phyloP scores from a whole-genome alignment of 2,329 filamentous ascomycete genomes.

The Talaromyces sp. region DNA sequence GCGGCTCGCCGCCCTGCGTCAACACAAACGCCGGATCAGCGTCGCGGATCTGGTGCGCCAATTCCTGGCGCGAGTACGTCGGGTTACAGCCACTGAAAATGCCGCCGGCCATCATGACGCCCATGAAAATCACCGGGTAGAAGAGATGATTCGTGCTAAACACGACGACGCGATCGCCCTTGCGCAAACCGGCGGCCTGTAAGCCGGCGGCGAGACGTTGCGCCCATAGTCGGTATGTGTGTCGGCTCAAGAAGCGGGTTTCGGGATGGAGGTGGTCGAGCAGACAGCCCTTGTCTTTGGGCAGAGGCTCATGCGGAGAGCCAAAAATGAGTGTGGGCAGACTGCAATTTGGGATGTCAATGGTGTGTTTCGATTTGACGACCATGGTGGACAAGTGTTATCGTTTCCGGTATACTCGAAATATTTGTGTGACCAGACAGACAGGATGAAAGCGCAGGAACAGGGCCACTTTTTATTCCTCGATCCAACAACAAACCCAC shows the following conservation, averaged over 20 bases:
- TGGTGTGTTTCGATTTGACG: slow-evolving; percentile 45
- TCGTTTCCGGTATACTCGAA: not conserved
- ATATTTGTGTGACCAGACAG: not conserved
- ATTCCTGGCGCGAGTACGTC: slow-evolving; percentile 61
- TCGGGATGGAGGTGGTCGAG: slow-evolving; percentile 63
- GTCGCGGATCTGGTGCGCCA: slow-evolving; percentile 70
- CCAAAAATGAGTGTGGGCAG: slow-evolving; percentile 41
- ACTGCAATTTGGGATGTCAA: slow-evolving; percentile 39
- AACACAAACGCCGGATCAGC: slow-evolving; percentile 63
- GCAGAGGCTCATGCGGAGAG: slow-evolving; percentile 43
- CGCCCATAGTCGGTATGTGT: slow-evolving; percentile 62
- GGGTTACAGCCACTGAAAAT: slow-evolving; percentile 74
- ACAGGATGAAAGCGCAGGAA: not conserved
- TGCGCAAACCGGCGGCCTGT: slow-evolving; percentile 55
- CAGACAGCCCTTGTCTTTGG: slow-evolving; percentile 42
- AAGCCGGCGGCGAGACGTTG: slow-evolving; percentile 68
- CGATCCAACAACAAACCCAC: not conserved
- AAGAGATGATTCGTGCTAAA: slow-evolving; percentile 70
- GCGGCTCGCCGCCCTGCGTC: slow-evolving; percentile 4
- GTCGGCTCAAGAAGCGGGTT: slow-evolving; percentile 58
- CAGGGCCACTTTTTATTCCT: not conserved
- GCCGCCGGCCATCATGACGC: slow-evolving; percentile 69
- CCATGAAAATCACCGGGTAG: slow-evolving; percentile 65
- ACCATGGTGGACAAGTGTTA: slow-evolving; percentile 36
- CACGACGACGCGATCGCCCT: slow-evolving; percentile 65